Base-by-base conservation (phyloP, 2,329 filamentous ascomycete genomes). In the Cladorrhinum sp. region DNA sequence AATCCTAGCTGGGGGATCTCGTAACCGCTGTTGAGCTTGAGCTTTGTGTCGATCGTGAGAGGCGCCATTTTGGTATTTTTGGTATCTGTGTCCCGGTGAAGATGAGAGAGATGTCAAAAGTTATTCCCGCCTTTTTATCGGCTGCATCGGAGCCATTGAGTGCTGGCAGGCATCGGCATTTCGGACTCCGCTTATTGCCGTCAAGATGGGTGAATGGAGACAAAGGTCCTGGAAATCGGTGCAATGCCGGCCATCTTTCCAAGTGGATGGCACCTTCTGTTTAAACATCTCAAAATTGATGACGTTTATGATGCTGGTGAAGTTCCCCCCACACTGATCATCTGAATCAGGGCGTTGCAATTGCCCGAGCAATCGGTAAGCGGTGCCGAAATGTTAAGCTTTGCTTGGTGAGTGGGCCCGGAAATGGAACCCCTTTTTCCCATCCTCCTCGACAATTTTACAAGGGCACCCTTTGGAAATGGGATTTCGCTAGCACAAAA, bases 11-110 rank as follows among this genome's bases (percentile, higher is more conserved):
- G 72, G 1, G 82, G 82, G 2, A 85, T 76, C 56, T 80, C 76
- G 62, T 81, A 76, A 66, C 82, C 82, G 69, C 79, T 85, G 67
- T 79, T 80, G 59, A 85, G 77, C 75, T 82, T 84, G 67, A 78
- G 65, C 16, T 75, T 78, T 6, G 80, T 82, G 50, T 76, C 70
- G 60, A 84, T 71, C 10, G 66, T 77, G 60, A 83, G 74, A 29
- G 77, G 68, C 2, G 80, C 71, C 81, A 84, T 84, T 53, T 65
- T 78, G 56, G 50, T 61, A 3, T 9, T 45, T 45, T 24, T 25
- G 24, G 38, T 29, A n/a, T n/a, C n/a, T n/a, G n/a, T n/a, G n/a
- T n/a, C n/a, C n/a, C n/a, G n/a, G n/a, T n/a, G n/a, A n/a, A n/a
- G n/a, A n/a, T 10, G 10, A 29, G 10, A 10, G 4, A 5, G 25